Evolutionary conservation across 1,139 yeast genomes (phyloP).

Genomic region (Saccharomyces hybrid): DNA sequence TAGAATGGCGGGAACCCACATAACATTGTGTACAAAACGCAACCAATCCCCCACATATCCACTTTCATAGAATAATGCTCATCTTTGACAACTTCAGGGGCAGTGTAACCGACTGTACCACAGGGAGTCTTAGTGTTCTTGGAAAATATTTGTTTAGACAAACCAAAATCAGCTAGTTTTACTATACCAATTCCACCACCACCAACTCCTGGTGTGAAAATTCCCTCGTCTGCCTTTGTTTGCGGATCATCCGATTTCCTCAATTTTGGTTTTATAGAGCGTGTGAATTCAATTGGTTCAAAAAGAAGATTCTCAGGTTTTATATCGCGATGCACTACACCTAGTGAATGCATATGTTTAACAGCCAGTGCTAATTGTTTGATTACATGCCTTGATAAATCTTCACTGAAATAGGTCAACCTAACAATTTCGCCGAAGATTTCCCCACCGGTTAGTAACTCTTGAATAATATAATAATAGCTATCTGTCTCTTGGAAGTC

Average conservation of each 20-base stretch:
- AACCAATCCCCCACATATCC: conserved; percentile 95
- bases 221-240: conserved; percentile 80
- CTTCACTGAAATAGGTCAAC: conserved; percentile 83
- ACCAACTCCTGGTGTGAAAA: conserved; percentile 66
- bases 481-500: conserved; percentile 59
- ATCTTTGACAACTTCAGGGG: conserved; percentile 87
- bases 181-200: conserved; percentile 85
- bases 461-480: conserved; percentile 73
- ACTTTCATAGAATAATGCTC: conserved; percentile 83
- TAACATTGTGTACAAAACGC: conserved; percentile 77
- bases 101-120: conserved; percentile 87
- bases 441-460: conserved; percentile 88
- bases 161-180: conserved; percentile 87
- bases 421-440: conserved; percentile 89
- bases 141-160: conserved; percentile 72
- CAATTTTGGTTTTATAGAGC: conserved; percentile 42
- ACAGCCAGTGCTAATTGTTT: conserved; percentile 78
- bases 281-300: conserved; percentile 59
- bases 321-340: conserved; percentile 90
- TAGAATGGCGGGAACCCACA: conserved; percentile 97
- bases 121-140: conserved; percentile 75
- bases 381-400: conserved; percentile 75
- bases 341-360: conserved; percentile 70
- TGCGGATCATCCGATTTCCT: conserved; percentile 67
- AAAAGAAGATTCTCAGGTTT: conserved; percentile 90